Percentiles rank a stretch among this genome's conserved stretches.
These are phyloP conservation scores for Geotrichum bryndzae DNA, from an alignment of 1,139 yeast genomes.

Conservation along the genomic window DNA sequence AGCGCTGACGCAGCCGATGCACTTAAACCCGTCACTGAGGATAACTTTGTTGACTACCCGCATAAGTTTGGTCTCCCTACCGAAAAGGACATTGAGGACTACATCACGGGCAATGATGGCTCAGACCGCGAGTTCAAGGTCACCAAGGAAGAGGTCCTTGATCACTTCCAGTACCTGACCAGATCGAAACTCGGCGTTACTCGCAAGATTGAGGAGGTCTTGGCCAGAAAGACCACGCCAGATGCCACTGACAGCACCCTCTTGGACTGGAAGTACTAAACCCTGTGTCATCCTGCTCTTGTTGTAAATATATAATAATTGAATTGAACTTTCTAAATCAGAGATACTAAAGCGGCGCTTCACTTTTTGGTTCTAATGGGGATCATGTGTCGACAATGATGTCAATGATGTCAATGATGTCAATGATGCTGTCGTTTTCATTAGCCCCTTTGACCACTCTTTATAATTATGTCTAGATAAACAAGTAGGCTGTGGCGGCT, in stretches of 20 bases:
- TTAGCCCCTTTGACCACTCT: neutral
- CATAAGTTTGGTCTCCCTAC: conserved; percentile 76
- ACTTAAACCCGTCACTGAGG: conserved; percentile 25
- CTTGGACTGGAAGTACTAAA: conserved; percentile 51
- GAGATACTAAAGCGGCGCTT: neutral
- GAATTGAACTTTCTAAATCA: neutral
- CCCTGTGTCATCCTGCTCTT: neutral
- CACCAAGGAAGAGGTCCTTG: conserved; percentile 57
- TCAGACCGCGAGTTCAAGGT: conserved; percentile 45
- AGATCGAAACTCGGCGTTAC: conserved; percentile 59
- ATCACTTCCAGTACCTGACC: conserved; percentile 51
- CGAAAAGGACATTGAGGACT: conserved; percentile 53
- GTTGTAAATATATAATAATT: neutral
- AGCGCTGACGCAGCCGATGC: conserved; percentile 37
- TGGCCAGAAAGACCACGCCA: conserved; percentile 57
- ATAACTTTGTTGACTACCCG: conserved; percentile 60
- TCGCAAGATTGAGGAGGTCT: conserved; percentile 49
- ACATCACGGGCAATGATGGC: conserved; percentile 61
- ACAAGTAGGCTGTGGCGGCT: too few species aligned
- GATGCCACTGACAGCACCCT: conserved; percentile 52
- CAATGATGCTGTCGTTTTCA: neutral
- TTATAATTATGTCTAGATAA: neutral
- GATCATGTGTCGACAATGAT: too few species aligned
- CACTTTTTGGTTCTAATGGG: neutral
- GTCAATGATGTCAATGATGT: too few species aligned